These are phyloP conservation scores for Starmerella stigmatis DNA, from an alignment of 805 yeast genomes.

Conservation along the genomic window DNA sequence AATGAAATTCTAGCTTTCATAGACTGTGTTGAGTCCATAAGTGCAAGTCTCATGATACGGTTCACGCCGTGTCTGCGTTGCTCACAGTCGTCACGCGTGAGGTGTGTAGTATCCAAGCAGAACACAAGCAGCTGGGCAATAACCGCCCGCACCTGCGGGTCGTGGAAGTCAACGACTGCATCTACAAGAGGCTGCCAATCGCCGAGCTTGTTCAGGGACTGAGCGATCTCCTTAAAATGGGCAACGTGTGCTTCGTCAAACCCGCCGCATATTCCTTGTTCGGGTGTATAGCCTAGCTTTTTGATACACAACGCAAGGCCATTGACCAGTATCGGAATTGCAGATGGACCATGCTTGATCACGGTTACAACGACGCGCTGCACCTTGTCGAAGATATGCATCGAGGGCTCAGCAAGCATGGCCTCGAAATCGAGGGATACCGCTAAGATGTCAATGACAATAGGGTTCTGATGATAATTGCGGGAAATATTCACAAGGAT, in stretches of 20 bases:
- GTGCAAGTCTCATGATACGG: not conserved
- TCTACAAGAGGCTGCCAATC: slow-evolving; percentile 2
- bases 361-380: not conserved
- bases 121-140: not conserved
- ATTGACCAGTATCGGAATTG: not conserved
- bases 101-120: not conserved
- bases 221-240: too few species aligned
- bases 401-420: not conserved
- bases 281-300: not conserved
- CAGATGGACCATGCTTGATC: not conserved
- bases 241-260: too few species aligned
- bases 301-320: not conserved
- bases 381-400: not conserved
- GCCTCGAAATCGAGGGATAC: not conserved
- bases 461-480: not conserved
- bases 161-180: not conserved
- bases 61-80: not conserved
- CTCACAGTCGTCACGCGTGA: not conserved
- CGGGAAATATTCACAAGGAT: not conserved
- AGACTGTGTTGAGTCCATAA: not conserved
- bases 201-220: not conserved
- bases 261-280: too few species aligned
- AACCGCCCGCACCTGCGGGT: not conserved
- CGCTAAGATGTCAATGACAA: not conserved
- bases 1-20: not conserved